Base-by-base conservation (phyloP, 306 rosid species). In the Dryas octopetala region DNA sequence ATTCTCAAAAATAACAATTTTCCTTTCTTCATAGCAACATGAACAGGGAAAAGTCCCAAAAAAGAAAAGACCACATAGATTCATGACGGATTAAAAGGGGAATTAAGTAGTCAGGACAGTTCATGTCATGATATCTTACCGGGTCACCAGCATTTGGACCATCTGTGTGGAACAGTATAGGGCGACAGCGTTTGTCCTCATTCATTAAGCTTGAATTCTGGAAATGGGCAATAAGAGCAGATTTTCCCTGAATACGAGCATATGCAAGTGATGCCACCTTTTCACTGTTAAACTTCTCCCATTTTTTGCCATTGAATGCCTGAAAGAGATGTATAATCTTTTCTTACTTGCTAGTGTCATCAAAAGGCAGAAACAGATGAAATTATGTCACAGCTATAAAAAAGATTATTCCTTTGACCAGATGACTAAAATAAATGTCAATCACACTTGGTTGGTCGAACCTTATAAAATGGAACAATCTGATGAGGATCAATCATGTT, bases 211-310 rank as follows among this genome's bases (percentile, higher is more conserved):
- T 91, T 73, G 97, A 91, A 79, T 91, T 91, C 87, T 91, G 97
- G 72, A 91, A 91, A 83, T 89, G 95, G 57, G 93, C 88, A 83
- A 89, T 82, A 52, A 91, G 93, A 58, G 97, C 92, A 80, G 88
- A 4, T 86, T 91, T 91, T 55, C 97, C 97, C 82, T 91, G 97
- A 78, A 91, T 91, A 60, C 93, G 86, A 67, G 95, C 97, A 86
- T 91, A 91, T 65, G 97, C 95, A 59, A 91, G 95, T 15, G 89
- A 78, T 4, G 97, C 97, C 75, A 91, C 97, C 89, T 91, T 91
- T 88, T 91, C 97, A 77, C 97, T 91, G 87, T 91, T 91, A 43
- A 91, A 91, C 83, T 91, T 91, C 88, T 91, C 97, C 97, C 97
- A 91, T 68, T 89, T 91, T 77, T 91, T 91, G 44, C 97, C 97